A percentile compares a stretch with the other conserved stretches of the same genome.
phyloP scores from a whole-genome alignment of 129 eudicot species.

The Silybum marianum region DNA sequence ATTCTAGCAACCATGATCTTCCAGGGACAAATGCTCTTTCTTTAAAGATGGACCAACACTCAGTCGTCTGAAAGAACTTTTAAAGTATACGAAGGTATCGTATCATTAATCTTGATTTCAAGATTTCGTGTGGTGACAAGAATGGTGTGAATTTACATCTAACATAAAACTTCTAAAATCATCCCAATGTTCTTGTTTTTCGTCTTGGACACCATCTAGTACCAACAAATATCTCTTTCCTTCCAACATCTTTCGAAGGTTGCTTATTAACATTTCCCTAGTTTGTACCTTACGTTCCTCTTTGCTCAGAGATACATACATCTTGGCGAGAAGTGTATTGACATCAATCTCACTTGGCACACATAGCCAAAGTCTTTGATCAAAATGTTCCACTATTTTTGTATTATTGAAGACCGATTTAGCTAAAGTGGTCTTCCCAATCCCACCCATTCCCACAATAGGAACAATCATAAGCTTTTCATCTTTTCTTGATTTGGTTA shows the following conservation, averaged over 20 bases:
- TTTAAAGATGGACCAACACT: slow-evolving; percentile 6
- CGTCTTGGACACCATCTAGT: background rate
- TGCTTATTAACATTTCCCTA: background rate
- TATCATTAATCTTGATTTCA: background rate
- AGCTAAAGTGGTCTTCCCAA: slow-evolving; percentile 19
- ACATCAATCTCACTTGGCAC: background rate
- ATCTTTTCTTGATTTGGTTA: background rate
- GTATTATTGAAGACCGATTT: background rate
- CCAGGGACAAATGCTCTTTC: background rate
- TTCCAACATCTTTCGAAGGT: background rate
- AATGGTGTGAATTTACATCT: background rate
- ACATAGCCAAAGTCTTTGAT: background rate
- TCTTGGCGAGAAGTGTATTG: background rate
- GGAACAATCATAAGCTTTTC: slow-evolving; percentile 16
- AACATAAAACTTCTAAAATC: background rate
- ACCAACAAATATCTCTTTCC: background rate
- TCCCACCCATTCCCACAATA: slow-evolving; percentile 37
- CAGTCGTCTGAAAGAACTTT: background rate
- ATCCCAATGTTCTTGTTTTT: background rate
- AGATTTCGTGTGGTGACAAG: background rate
- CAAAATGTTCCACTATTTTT: background rate
- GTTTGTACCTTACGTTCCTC: background rate
- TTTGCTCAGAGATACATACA: background rate
- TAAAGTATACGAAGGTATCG: background rate
- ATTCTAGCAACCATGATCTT: background rate